Evolutionary conservation across 225 moss, liverwort and hornwort genomes (phyloP).

Genomic region (Thuidium tamariscinum): DNA sequence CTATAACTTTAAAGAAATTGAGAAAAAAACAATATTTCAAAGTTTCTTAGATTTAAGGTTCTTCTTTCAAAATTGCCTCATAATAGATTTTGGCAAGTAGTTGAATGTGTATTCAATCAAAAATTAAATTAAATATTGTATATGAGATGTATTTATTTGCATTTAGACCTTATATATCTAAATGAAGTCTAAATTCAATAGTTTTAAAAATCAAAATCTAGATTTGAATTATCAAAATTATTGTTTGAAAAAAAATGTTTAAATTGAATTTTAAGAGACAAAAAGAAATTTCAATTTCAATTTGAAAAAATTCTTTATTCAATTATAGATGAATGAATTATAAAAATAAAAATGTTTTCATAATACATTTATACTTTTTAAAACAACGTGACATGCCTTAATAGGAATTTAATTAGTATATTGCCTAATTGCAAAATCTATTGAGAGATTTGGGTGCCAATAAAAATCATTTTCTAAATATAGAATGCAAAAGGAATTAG

Average conservation of each 20-base stretch:
- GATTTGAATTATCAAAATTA: rapidly evolving
- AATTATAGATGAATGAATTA: not conserved
- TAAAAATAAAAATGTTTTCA: not conserved
- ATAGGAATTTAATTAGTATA: rapidly evolving
- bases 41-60: rapidly evolving
- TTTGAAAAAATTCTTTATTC: no score
- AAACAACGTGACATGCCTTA: not conserved
- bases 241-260: not conserved
- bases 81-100: not conserved
- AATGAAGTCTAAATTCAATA: not conserved
- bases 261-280: not conserved
- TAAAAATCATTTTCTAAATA: not conserved
- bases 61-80: rapidly evolving
- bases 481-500: not conserved
- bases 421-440: not conserved
- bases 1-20: not conserved
- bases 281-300: not conserved
- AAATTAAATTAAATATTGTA: not conserved
- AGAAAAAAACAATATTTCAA: not conserved
- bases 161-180: rapidly evolving
- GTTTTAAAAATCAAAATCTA: not conserved
- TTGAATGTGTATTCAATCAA: not conserved
- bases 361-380: not conserved
- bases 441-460: not conserved
- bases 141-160: not conserved